phyloP scores from a whole-genome alignment of 441 rosid species.

The Jatropha podagrica region DNA sequence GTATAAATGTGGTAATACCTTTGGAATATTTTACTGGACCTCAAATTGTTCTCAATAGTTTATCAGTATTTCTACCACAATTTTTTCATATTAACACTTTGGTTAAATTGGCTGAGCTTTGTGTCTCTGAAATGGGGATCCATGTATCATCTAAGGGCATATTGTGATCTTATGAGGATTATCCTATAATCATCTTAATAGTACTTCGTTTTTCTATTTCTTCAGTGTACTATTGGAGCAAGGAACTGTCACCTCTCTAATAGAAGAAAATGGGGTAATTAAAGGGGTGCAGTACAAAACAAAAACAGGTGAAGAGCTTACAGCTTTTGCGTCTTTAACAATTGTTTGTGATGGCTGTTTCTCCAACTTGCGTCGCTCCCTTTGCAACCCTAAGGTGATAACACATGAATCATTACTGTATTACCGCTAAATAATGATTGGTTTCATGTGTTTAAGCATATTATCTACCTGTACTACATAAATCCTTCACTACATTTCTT shows the following conservation, averaged over 20 bases:
- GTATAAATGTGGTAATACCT: neutral
- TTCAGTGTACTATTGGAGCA: slow-evolving; percentile 17
- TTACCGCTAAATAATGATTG: neutral
- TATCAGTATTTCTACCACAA: neutral
- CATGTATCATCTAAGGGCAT: neutral
- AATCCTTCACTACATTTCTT: neutral
- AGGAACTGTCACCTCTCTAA: slow-evolving; percentile 22
- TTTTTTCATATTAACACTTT: neutral
- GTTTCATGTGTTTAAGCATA: neutral
- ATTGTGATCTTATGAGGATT: neutral
- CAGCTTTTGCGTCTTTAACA: slow-evolving; percentile 21
- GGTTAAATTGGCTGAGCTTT: neutral
- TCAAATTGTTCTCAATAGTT: neutral
- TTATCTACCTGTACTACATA: neutral
- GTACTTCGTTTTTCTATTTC: neutral
- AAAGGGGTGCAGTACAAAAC: slow-evolving; percentile 23
- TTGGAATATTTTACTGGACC: neutral
- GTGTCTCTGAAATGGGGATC: neutral
- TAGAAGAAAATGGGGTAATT: slow-evolving; percentile 18
- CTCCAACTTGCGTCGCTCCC: slow-evolving; percentile 20
- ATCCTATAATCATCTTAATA: neutral
- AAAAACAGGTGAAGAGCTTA: slow-evolving; percentile 11
- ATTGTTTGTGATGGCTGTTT: slow-evolving; percentile 26
- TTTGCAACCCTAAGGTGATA: slow-evolving; percentile 24
- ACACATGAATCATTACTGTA: neutral